Evolutionary conservation across 257 asterid species (phyloP).

Genomic region (Solanum chiquidenum): DNA sequence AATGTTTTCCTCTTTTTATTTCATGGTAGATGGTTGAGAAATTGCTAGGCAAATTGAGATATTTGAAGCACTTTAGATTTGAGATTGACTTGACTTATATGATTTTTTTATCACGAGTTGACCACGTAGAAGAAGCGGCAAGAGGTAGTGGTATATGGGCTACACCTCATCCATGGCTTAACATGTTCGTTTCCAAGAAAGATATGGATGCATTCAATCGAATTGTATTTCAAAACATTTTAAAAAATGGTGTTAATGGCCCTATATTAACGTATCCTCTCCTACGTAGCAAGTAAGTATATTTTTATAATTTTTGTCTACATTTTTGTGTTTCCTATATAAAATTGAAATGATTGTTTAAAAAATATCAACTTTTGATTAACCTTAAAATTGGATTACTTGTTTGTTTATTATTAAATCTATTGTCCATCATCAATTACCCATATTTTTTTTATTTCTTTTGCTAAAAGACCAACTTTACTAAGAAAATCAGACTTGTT

Average conservation of each 20-base stretch:
- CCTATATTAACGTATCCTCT: slow-evolving; percentile 84
- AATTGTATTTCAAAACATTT: slow-evolving; percentile 51
- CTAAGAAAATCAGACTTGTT: neutral
- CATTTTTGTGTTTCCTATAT: neutral
- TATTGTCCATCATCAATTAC: neutral
- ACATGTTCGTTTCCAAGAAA: slow-evolving; percentile 57
- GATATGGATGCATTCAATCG: slow-evolving; percentile 58
- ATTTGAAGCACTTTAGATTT: slow-evolving; percentile 22
- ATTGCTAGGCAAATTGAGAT: slow-evolving; percentile 29
- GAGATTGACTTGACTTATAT: slow-evolving; percentile 41
- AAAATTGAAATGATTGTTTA: neutral
- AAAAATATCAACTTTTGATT: neutral
- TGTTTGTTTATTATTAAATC: neutral
- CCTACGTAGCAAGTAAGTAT: slow-evolving; percentile 65
- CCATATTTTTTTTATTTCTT: neutral
- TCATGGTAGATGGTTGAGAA: slow-evolving; percentile 41
- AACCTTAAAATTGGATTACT: neutral
- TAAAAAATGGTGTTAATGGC: slow-evolving; percentile 83
- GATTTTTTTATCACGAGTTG: slow-evolving; percentile 69
- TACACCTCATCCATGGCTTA: slow-evolving; percentile 98
- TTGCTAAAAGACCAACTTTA: neutral
- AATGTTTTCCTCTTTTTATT: neutral
- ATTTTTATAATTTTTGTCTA: neutral
- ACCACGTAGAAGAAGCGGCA: slow-evolving; percentile 57
- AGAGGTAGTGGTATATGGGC: slow-evolving; percentile 77